These are phyloP conservation scores for Backusella tarrabulga DNA, from an alignment of 192 early-diverging fungal genomes.

Conservation along the genomic window DNA sequence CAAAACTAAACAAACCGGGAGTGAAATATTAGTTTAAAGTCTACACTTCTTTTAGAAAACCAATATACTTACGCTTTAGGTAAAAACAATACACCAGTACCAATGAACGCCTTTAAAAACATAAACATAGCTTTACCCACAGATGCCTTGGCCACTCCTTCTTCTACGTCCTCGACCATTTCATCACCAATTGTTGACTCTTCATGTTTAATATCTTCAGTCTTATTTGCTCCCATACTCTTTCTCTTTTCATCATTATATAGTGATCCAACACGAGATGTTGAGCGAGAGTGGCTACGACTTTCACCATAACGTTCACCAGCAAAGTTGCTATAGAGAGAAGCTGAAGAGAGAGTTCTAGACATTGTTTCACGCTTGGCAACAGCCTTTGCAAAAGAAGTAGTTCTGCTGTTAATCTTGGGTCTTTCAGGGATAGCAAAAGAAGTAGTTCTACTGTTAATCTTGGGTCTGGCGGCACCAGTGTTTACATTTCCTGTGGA, in stretches of 20 bases:
- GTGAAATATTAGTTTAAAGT: not conserved
- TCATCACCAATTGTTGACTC: not conserved
- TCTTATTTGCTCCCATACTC: not conserved
- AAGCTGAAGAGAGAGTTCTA: slow-evolving; percentile 27
- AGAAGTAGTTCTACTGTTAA: not conserved
- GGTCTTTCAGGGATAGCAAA: slow-evolving; percentile 14
- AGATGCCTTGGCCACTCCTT: slow-evolving; percentile 39
- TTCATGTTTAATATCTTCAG: slow-evolving; percentile 7
- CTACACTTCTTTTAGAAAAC: not conserved
- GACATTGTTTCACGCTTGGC: slow-evolving; percentile 17
- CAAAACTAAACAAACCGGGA: slow-evolving; percentile 27
- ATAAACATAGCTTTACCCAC: slow-evolving; percentile 60
- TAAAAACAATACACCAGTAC: slow-evolving; percentile 62
- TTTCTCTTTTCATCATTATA: slow-evolving; percentile 14
- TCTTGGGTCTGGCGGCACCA: not conserved
- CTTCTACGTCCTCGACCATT: slow-evolving; percentile 2
- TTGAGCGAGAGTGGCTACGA: not conserved
- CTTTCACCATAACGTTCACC: slow-evolving; percentile 19
- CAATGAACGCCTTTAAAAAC: slow-evolving; percentile 66
- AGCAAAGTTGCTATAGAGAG: slow-evolving; percentile 32
- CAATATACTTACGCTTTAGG: slow-evolving; percentile 41
- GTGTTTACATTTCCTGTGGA: not conserved
- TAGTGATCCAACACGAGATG: not conserved
- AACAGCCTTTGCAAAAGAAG: slow-evolving; percentile 15
- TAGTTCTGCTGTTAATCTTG: not conserved